These are phyloP conservation scores for Withania somnifera DNA, from an alignment of 305 asterid genomes.

Conservation along the genomic window DNA sequence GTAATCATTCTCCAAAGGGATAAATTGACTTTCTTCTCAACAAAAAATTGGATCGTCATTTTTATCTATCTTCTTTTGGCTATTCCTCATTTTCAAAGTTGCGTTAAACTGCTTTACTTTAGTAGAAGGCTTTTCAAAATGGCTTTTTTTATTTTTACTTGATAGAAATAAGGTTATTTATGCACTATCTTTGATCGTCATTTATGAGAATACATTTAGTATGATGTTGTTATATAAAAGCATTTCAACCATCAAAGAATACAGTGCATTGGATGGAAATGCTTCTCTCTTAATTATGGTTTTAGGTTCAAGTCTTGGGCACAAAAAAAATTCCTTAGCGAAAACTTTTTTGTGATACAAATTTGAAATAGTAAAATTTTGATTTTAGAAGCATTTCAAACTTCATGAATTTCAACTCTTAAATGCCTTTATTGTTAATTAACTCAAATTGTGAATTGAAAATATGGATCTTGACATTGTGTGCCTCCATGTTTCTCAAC, in stretches of 20 bases:
- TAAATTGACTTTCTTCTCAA: background rate
- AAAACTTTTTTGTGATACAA: no score
- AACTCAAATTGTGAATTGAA: background rate
- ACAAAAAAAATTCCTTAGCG: no score
- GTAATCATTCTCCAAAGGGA: background rate
- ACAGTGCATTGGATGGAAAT: no score
- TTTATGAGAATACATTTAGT: background rate
- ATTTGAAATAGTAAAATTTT: no score
- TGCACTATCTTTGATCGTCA: rapidly evolving
- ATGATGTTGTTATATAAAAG: background rate
- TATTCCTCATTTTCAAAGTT: no score
- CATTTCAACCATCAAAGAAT: background rate
- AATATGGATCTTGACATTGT: conserved; percentile 21
- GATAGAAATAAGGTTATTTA: background rate
- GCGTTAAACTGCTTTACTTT: background rate
- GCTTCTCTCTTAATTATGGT: no score
- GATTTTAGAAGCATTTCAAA: background rate
- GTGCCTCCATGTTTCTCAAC: background rate
- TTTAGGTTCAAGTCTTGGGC: no score
- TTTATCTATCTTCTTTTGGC: background rate
- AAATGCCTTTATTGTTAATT: background rate
- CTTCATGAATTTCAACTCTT: background rate
- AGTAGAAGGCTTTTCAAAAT: rapidly evolving
- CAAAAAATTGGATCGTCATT: background rate
- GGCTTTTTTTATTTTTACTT: rapidly evolving